Base-by-base conservation (phyloP, 148 eudicot species). In the Rheum nobile region DNA sequence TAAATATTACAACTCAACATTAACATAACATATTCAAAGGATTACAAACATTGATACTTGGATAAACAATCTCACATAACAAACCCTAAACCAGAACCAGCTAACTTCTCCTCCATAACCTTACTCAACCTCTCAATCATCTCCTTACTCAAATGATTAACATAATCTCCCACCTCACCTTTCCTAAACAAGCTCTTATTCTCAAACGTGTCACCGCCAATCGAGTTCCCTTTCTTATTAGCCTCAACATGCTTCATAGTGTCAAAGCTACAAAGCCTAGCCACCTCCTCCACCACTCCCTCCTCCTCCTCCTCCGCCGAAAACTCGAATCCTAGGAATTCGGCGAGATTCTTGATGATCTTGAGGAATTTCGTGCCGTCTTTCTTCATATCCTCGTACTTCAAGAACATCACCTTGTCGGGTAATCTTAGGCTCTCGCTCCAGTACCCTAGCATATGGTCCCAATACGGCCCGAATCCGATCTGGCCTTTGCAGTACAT, bases 401-500 rank as follows among this genome's bases (percentile, higher is more conserved):
- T 83, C 29, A 83, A 68, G 35, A 83, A 83, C 83, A 83, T 77
- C 24, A 89, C 88, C 67, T 83, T 86, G 43, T 84, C n/a, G 8
- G 89, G 89, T 47, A 71, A 26, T 37, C 74, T 79, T 28, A 71
- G 34, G 43, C 89, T 87, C 77, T 83, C 73, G 5, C 73, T 39
- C 89, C 88, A 85, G 57, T 57, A 74, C 14, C 42, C 46, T 6
- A 74, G 16, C 35, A 59, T 42, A n/a, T 74, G 76, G 8, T 74
- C 76, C 76, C 76, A 74, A 14, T 74, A 61, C 0, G 76, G 76
- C 9, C 78, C 78, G 52, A 24, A 46, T 34, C 14, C 42, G 26
- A 32, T n/a, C 12, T 38, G 8, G n/a, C 78, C 78, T 26, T 68
- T 28, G 34, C 78, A 48, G 21, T 65, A 75, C 63, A 29, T 9